Conservation (phyloP, 495 filamentous ascomycete species). For the Podospora bellae-mahoneyi region DNA sequence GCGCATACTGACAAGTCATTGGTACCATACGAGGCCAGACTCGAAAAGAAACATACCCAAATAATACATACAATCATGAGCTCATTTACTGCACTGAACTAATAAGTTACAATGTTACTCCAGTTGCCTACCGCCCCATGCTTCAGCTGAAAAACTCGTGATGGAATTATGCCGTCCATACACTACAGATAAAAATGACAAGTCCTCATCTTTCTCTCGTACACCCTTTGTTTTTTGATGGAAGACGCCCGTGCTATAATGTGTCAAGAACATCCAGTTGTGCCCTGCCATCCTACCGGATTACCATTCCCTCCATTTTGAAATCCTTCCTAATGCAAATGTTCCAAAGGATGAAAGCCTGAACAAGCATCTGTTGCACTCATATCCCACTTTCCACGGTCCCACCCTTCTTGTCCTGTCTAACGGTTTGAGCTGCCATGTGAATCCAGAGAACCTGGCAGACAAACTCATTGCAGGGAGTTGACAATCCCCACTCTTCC, state of each 20-base stretch:
- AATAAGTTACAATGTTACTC: slow-evolving; percentile 3
- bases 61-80: neutral
- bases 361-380: neutral
- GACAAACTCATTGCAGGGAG: neutral
- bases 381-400: neutral
- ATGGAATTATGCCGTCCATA: neutral
- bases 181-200: neutral
- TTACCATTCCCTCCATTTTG: neutral
- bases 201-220: neutral
- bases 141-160: neutral
- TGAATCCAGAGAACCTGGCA: neutral
- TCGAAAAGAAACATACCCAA: neutral
- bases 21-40: neutral
- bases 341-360: neutral
- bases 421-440: neutral
- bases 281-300: neutral
- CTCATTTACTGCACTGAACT: slow-evolving; percentile 3
- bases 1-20: neutral
- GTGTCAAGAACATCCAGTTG: neutral
- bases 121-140: neutral
- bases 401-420: neutral
- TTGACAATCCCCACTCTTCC: neutral
- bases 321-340: neutral
- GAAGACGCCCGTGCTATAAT: neutral
- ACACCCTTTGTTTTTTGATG: neutral